Conservation (phyloP, 1,284 basidiomycete species). For the Gymnopus androsaceus region DNA sequence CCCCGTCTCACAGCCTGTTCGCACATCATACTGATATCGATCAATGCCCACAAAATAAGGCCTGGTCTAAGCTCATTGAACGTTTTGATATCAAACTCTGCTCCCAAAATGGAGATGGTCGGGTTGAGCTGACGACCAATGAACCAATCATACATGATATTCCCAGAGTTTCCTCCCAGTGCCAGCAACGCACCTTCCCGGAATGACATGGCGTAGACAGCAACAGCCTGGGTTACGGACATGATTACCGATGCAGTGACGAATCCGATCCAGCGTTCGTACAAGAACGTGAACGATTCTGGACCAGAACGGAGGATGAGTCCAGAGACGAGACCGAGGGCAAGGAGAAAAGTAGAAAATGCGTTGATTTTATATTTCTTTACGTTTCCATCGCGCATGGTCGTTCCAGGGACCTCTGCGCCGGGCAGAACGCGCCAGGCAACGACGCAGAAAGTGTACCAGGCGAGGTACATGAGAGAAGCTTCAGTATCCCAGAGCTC, state of each 20-base stretch:
- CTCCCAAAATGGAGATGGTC: conserved; percentile 48
- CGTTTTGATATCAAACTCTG: conserved; percentile 92
- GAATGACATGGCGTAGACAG: conserved; percentile 79
- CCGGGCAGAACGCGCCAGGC: conserved; percentile 89
- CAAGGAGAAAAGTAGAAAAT: conserved; percentile 83
- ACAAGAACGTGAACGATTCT: conserved; percentile 83
- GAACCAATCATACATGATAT: conserved; percentile 92
- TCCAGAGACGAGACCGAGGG: conserved; percentile 71
- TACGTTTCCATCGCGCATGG: conserved; percentile 76
- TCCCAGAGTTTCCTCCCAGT: conserved; percentile 91
- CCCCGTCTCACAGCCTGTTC: conserved; percentile 83
- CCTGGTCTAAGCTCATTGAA: conserved; percentile 97
- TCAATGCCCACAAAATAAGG: conserved; percentile 91
- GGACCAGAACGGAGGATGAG: conserved; percentile 76
- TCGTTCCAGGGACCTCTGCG: conserved; percentile 79
- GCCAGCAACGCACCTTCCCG: conserved; percentile 73
- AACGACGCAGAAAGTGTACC: conserved; percentile 87
- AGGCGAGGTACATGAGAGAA: conserved; percentile 75
- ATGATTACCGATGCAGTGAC: conserved; percentile 84
- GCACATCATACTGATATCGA: conserved; percentile 91
- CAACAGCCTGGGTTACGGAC: conserved; percentile 74
- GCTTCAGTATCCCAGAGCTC: conserved; percentile 88
- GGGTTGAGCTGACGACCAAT: conserved; percentile 97
- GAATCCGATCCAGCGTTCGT: conserved; percentile 92
- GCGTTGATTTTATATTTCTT: conserved; percentile 96